Evolutionary conservation across 148 eudicot species (phyloP).

Genomic region (Dianthus caryophyllus): DNA sequence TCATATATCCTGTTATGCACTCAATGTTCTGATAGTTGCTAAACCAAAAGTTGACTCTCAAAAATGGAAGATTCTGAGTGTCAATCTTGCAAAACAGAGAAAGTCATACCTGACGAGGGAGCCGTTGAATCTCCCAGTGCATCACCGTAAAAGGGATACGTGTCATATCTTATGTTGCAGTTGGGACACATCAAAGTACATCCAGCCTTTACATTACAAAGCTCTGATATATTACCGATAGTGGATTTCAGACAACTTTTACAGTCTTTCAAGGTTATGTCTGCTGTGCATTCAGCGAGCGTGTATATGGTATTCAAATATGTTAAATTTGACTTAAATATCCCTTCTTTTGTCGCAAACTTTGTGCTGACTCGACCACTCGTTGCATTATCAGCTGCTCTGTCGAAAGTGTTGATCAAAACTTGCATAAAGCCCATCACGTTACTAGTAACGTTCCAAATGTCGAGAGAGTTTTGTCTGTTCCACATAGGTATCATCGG

Average conservation of each 20-base stretch:
- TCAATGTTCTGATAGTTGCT: no score
- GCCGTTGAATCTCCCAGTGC: neutral
- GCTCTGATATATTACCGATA: slow-evolving; percentile 23
- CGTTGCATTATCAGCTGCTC: slow-evolving; percentile 20
- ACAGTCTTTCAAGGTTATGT: slow-evolving; percentile 26
- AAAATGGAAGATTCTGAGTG: neutral
- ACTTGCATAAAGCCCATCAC: slow-evolving; percentile 23
- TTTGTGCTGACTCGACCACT: slow-evolving; percentile 14
- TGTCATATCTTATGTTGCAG: slow-evolving; percentile 28
- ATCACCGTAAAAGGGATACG: slow-evolving; percentile 25
- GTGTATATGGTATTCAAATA: slow-evolving; percentile 21
- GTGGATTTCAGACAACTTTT: slow-evolving; percentile 18
- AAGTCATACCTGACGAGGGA: neutral
- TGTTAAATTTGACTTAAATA: slow-evolving; percentile 20
- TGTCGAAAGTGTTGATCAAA: slow-evolving; percentile 14
- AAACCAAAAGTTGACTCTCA: neutral
- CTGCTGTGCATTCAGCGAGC: slow-evolving; percentile 27
- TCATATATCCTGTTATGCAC: no score
- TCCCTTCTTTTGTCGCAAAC: slow-evolving; percentile 22
- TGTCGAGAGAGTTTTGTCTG: slow-evolving; percentile 22
- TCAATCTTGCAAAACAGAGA: neutral
- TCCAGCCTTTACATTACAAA: slow-evolving; percentile 28
- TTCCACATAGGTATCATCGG: slow-evolving; percentile 41
- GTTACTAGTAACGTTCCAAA: slow-evolving; percentile 27
- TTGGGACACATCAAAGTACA: slow-evolving; percentile 32